A percentile compares a stretch with the other conserved stretches of the same genome.
Conservation (phyloP, 2,329 filamentous ascomycete genomes). For the Fusarium keratoplasticum region DNA sequence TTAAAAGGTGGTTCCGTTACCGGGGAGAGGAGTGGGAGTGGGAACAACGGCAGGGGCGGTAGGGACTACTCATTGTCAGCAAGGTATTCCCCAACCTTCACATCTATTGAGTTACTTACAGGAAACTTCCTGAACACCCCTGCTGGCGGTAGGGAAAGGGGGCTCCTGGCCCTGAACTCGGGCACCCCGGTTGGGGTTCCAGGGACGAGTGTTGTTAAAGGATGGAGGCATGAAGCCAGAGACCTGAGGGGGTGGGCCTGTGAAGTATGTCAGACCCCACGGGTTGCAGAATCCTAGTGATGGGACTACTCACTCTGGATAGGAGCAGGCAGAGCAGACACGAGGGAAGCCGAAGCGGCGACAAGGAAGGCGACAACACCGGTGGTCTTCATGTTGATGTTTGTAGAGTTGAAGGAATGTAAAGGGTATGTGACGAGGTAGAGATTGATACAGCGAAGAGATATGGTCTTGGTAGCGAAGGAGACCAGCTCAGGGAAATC, state of each 20-base stretch:
- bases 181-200: background rate
- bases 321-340: slow-evolving; percentile 26
- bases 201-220: slow-evolving; percentile 21
- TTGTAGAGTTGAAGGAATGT: slow-evolving; percentile 9
- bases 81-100: background rate
- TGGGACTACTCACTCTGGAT: slow-evolving; percentile 22
- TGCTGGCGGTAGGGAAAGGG: slow-evolving; percentile 4
- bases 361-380: slow-evolving; percentile 32
- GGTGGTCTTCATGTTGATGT: slow-evolving; percentile 42
- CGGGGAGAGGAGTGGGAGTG: slow-evolving; percentile 17
- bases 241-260: slow-evolving; percentile 1
- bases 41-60: slow-evolving; percentile 3
- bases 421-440: slow-evolving; percentile 12
- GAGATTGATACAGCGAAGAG: background rate
- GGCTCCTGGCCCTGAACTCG: slow-evolving; percentile 12
- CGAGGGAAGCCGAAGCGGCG: slow-evolving; percentile 32
- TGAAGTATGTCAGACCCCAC: background rate
- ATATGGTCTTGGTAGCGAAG: background rate
- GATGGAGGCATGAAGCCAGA: slow-evolving; percentile 8
- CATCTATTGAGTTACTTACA: slow-evolving; percentile 14
- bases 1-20: slow-evolving; percentile 9
- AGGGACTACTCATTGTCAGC: slow-evolving; percentile 14
- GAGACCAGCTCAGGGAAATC: slow-evolving; percentile 19
- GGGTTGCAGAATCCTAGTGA: too few species aligned
- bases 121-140: background rate